A percentile compares a stretch with the other conserved stretches of the same genome.
phyloP scores from a whole-genome alignment of 2,329 filamentous ascomycete genomes.

The Penicillium brasilianum region DNA sequence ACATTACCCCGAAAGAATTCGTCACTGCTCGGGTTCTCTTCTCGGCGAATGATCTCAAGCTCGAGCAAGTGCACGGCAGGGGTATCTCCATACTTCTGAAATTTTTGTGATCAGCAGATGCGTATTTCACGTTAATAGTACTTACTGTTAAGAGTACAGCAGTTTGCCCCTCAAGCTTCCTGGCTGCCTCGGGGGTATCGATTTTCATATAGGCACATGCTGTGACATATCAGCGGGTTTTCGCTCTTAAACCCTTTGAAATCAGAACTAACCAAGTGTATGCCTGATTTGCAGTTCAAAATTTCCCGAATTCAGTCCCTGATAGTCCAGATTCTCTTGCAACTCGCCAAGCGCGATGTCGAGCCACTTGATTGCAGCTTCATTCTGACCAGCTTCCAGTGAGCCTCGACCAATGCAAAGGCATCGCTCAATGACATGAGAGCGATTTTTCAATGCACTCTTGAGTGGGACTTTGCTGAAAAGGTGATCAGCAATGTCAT shows the following conservation, averaged over 20 bases:
- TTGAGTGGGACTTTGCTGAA: slow-evolving; percentile 63
- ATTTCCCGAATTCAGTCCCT: slow-evolving; percentile 62
- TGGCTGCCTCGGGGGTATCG: slow-evolving; percentile 50
- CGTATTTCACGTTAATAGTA: too few species aligned
- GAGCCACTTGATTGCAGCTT: slow-evolving; percentile 72
- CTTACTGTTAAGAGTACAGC: slow-evolving; percentile 58
- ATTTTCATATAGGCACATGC: slow-evolving; percentile 37
- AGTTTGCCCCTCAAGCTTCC: slow-evolving; percentile 64
- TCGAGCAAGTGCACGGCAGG: slow-evolving; percentile 70
- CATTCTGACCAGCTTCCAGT: slow-evolving; percentile 57
- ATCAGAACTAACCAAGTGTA: slow-evolving; percentile 55
- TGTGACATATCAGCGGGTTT: slow-evolving; percentile 22
- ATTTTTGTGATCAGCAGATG: too few species aligned
- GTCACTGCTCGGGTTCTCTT: slow-evolving; percentile 41
- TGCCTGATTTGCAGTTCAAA: slow-evolving; percentile 71
- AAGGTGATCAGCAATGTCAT: slow-evolving; percentile 80
- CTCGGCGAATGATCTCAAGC: slow-evolving; percentile 65
- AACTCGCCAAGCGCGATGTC: slow-evolving; percentile 68
- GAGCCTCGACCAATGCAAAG: slow-evolving; percentile 73
- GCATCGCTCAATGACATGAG: slow-evolving; percentile 67
- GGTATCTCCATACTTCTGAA: slow-evolving; percentile 58
- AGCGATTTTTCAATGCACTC: slow-evolving; percentile 50
- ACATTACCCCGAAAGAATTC: slow-evolving; percentile 48
- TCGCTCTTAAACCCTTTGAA: not conserved
- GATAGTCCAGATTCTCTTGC: slow-evolving; percentile 34